Conservation (phyloP, 1,284 basidiomycete genomes). For the Moesziomyces sp. region DNA sequence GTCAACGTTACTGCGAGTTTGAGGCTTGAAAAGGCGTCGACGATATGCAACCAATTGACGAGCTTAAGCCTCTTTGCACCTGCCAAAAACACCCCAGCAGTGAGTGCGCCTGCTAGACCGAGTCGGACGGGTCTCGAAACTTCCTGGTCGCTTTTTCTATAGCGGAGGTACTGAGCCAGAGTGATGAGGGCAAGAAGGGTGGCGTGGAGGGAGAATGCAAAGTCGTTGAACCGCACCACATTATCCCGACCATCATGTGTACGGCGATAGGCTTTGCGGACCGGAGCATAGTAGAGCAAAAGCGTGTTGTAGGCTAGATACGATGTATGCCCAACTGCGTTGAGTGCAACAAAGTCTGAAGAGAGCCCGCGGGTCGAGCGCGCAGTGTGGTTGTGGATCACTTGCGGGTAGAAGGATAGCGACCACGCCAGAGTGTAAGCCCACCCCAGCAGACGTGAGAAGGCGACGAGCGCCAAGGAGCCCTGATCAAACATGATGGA, state of each 20-base stretch:
- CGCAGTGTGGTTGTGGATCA: slow-evolving; percentile 39
- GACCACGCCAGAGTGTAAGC: slow-evolving; percentile 59
- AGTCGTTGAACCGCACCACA: slow-evolving; percentile 56
- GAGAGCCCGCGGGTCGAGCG: slow-evolving; percentile 49
- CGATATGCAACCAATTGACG: slow-evolving; percentile 39
- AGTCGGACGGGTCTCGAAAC: slow-evolving; percentile 16
- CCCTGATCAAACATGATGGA: neutral
- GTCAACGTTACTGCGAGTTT: slow-evolving; percentile 68
- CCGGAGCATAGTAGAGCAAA: slow-evolving; percentile 32
- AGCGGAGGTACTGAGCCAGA: slow-evolving; percentile 9
- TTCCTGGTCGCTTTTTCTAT: slow-evolving; percentile 1
- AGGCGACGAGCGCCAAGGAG: slow-evolving; percentile 10
- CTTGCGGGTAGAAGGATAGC: slow-evolving; percentile 62
- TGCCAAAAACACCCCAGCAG: slow-evolving; percentile 8
- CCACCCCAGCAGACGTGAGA: slow-evolving; percentile 60
- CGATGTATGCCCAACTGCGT: slow-evolving; percentile 52
- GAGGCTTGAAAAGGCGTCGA: slow-evolving; percentile 61
- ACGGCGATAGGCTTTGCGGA: slow-evolving; percentile 48
- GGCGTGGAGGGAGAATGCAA: slow-evolving; percentile 50
- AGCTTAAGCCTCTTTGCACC: slow-evolving; percentile 15
- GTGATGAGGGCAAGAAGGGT: slow-evolving; percentile 29
- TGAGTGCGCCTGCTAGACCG: slow-evolving; percentile 5
- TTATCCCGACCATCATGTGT: slow-evolving; percentile 44
- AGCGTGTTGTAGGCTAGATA: slow-evolving; percentile 53
- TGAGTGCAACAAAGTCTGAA: slow-evolving; percentile 57